These are phyloP conservation scores for Crucibulum parvulum DNA, from an alignment of 1,284 basidiomycete species.

Conservation along the genomic window DNA sequence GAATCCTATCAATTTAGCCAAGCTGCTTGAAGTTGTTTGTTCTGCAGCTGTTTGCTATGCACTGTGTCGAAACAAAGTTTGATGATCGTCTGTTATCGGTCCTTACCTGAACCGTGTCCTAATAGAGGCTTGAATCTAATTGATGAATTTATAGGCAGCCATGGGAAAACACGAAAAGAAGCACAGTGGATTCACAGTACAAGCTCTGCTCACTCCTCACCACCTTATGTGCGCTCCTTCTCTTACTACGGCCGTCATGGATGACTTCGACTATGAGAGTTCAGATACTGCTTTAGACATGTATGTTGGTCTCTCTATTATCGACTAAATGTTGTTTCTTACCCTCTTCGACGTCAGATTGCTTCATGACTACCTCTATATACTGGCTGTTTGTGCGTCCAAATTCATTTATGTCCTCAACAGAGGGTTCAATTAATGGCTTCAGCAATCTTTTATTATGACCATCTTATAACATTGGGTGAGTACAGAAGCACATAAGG, in stretches of 20 bases:
- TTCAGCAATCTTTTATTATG: slow-evolving; percentile 44
- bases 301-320: slow-evolving; percentile 1
- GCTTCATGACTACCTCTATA: slow-evolving; percentile 32
- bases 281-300: slow-evolving; percentile 15
- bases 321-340: neutral
- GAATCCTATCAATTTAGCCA: too few relatives aligned
- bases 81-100: too few relatives aligned
- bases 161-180: neutral
- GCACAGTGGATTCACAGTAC: too few relatives aligned
- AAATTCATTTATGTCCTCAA: neutral
- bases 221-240: neutral
- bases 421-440: neutral
- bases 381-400: slow-evolving; percentile 33
- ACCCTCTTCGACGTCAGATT: slow-evolving; percentile 9
- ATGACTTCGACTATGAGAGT: neutral
- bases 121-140: neutral
- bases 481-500: neutral
- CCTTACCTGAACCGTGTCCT: neutral
- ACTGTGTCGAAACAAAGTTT: slow-evolving; percentile 1
- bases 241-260: too few relatives aligned
- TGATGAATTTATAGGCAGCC: neutral
- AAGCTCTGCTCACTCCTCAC: too few relatives aligned
- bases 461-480: slow-evolving; percentile 44
- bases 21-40: too few relatives aligned
- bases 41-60: too few relatives aligned